A percentile compares a stretch with the other conserved stretches of the same genome.
phyloP scores from a whole-genome alignment of 345 rosid species.

The Syzygium grande region DNA sequence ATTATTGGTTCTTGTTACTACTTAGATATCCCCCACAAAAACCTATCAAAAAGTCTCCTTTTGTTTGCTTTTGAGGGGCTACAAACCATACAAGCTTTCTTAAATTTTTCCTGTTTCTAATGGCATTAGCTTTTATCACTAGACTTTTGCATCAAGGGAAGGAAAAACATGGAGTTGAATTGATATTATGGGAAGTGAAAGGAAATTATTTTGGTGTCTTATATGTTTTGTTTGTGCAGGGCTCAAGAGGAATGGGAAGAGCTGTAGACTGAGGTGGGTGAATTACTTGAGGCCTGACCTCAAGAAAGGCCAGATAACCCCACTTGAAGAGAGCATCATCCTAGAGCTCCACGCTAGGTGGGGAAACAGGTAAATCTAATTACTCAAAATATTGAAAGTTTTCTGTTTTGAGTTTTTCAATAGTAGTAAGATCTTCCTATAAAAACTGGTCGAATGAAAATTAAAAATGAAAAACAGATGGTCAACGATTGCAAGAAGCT shows the following conservation, averaged over 20 bases:
- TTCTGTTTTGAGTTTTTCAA: not conserved
- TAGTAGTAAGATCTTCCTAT: not conserved
- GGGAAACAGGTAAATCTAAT: constrained; percentile 68
- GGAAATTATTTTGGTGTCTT: not conserved
- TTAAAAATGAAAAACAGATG: constrained; percentile 33
- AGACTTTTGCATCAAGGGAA: not conserved
- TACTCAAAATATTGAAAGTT: not conserved
- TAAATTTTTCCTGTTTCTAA: not conserved
- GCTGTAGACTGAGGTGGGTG: constrained; percentile 94
- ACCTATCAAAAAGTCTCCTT: not conserved
- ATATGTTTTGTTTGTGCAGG: constrained; percentile 19
- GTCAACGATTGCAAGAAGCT: constrained; percentile 90
- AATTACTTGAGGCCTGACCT: constrained; percentile 92
- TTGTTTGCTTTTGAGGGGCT: not conserved
- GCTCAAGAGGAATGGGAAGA: constrained; percentile 85
- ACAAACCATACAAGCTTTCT: not conserved
- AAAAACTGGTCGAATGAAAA: not conserved
- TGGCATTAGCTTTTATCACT: not conserved
- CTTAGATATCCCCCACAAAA: not conserved
- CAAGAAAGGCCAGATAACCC: constrained; percentile 88
- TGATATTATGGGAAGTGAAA: not conserved
- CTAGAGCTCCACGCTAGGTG: constrained; percentile 83
- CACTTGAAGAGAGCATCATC: constrained; percentile 79
- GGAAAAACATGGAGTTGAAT: not conserved
- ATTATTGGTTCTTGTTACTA: not conserved